These are phyloP conservation scores for Dactylis glomerata DNA, from an alignment of 176 grass and related monocot genomes.

Conservation along the genomic window DNA sequence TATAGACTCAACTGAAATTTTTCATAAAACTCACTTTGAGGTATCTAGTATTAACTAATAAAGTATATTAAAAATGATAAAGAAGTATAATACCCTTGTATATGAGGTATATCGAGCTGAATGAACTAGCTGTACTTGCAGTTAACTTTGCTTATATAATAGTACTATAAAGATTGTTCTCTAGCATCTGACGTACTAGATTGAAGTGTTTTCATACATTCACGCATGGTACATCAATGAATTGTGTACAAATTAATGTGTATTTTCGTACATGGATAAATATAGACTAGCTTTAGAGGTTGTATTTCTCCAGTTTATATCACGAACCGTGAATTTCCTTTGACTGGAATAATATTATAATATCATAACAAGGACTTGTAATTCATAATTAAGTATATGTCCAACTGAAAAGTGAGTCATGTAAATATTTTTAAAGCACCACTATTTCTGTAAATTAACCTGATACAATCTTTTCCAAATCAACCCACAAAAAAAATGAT, in stretches of 20 bases:
- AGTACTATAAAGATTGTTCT: not conserved
- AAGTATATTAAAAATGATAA: too few relatives aligned
- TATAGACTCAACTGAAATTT: too few relatives aligned
- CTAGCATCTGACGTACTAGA: not conserved
- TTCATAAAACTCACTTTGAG: too few relatives aligned
- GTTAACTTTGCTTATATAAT: not conserved
- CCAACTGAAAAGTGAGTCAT: too few relatives aligned
- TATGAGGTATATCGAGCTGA: not conserved
- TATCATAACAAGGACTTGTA: not conserved
- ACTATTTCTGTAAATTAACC: too few relatives aligned
- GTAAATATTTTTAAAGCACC: too few relatives aligned
- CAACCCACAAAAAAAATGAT: too few relatives aligned
- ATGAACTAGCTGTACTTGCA: not conserved
- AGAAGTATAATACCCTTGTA: too few relatives aligned
- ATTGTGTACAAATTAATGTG: not conserved
- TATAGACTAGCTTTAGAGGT: not conserved
- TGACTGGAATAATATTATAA: not conserved
- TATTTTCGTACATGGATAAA: not conserved
- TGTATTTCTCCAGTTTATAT: not conserved
- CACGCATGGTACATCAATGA: not conserved
- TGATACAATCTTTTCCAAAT: too few relatives aligned
- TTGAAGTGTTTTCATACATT: not conserved
- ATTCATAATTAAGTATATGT: not conserved
- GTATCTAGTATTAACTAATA: too few relatives aligned
- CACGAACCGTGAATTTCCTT: not conserved